Percentiles rank a stretch among this genome's conserved stretches.
phyloP scores from a whole-genome alignment of 164 flowering plant genomes.

The Magnolia sinica region DNA sequence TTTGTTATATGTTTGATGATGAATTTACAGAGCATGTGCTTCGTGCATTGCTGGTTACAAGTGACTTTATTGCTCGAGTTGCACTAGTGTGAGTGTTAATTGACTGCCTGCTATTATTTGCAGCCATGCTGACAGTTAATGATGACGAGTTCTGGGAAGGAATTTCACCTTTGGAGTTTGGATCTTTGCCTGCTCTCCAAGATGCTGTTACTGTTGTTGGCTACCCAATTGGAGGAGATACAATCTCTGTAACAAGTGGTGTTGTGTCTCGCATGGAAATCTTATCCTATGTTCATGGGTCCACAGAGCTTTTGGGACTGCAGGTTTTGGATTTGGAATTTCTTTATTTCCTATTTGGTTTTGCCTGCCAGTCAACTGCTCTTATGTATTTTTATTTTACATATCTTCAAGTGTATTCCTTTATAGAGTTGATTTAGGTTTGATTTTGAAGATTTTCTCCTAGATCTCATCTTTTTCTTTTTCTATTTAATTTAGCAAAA shows the following conservation, averaged over 20 bases:
- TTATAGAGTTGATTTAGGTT: background rate
- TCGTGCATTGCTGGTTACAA: background rate
- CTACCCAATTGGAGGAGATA: constrained; percentile 98
- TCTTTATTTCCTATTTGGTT: background rate
- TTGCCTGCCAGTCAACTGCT: background rate
- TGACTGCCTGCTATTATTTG: constrained; percentile 13
- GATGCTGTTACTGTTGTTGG: constrained; percentile 99
- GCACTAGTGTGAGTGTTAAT: background rate
- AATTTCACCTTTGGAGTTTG: constrained; percentile 84
- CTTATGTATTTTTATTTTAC: background rate
- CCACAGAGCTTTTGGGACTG: constrained; percentile 92
- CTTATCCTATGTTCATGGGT: constrained; percentile 92
- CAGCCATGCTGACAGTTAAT: constrained; percentile 89
- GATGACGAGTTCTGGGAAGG: constrained; percentile 96
- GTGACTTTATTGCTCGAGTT: background rate
- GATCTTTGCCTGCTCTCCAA: constrained; percentile 87
- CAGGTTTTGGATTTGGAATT: constrained; percentile 48
- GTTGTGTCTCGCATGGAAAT: constrained; percentile 99
- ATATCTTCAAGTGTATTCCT: background rate
- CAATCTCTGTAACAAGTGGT: constrained; percentile 98
- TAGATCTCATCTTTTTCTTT: background rate
- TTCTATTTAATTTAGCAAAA: background rate
- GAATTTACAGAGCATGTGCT: background rate
- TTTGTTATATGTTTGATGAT: too few species aligned
- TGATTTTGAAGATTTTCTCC: background rate